Conservation (phyloP, 2,329 filamentous ascomycete species). For the Phaeosphaeria sp. region DNA sequence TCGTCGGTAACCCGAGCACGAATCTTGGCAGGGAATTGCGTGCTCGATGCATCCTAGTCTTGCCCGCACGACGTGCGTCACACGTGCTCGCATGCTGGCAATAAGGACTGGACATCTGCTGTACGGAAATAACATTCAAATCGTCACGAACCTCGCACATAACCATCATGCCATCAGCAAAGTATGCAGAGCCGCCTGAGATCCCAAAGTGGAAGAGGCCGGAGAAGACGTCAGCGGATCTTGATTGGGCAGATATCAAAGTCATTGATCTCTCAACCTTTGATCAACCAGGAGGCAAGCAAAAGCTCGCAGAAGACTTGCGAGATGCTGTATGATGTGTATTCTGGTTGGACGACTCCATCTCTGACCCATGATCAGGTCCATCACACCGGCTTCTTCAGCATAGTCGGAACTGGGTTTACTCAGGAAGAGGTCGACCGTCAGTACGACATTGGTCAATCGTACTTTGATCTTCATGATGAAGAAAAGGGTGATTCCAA, state of each 20-base stretch:
- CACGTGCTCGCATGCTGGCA: not conserved
- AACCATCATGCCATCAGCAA: constrained; percentile 29
- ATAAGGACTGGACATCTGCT: constrained; percentile 3
- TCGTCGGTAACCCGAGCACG: constrained; percentile 16
- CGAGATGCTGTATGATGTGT: constrained; percentile 57
- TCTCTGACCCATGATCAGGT: constrained; percentile 20
- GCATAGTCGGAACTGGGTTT: constrained; percentile 37
- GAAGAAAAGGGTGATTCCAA: constrained; percentile 37
- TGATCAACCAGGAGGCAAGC: constrained; percentile 61
- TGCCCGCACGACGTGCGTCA: constrained; percentile 11
- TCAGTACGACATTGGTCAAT: constrained; percentile 42
- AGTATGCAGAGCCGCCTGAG: constrained; percentile 16
- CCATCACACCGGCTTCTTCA: constrained; percentile 41
- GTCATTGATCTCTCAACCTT: constrained; percentile 56
- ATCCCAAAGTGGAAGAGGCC: constrained; percentile 38
- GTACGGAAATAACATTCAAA: not conserved
- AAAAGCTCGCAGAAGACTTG: constrained; percentile 61
- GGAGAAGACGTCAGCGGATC: constrained; percentile 26
- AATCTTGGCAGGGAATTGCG: constrained; percentile 33
- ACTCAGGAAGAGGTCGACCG: constrained; percentile 37
- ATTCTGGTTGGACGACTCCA: not conserved
- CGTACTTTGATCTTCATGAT: constrained; percentile 39
- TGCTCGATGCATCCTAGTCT: constrained; percentile 25
- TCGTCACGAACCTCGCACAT: not conserved
- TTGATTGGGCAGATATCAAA: constrained; percentile 41